Percentiles rank a stretch among this genome's conserved stretches.
Conservation (phyloP, 2,329 filamentous ascomycete genomes). For the Arthrobotrys megalospora region DNA sequence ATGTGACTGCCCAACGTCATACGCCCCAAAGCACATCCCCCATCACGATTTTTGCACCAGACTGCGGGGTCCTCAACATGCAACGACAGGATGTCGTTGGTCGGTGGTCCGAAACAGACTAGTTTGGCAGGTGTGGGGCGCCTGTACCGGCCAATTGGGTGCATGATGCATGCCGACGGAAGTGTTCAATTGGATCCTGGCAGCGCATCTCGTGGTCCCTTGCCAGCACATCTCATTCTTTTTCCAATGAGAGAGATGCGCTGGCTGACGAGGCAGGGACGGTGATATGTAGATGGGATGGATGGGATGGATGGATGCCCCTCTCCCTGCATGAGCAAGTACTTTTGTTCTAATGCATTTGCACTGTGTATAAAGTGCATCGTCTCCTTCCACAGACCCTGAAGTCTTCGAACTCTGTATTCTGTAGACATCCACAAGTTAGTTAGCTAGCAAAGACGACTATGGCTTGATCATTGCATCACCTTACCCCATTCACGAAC, state of each 20-base stretch:
- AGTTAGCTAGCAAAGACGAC: not conserved
- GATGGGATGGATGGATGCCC: constrained; percentile 16
- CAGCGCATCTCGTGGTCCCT: constrained; percentile 28
- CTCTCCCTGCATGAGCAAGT: not conserved
- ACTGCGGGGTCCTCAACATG: constrained; percentile 17
- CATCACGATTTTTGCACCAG: constrained; percentile 13
- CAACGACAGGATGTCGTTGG: constrained; percentile 17
- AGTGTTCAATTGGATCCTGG: constrained; percentile 47
- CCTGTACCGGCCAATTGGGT: constrained; percentile 49
- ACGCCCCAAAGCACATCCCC: not conserved
- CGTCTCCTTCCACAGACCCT: not conserved
- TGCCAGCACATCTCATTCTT: constrained; percentile 53
- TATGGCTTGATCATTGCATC: constrained; percentile 28
- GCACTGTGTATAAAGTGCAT: not conserved
- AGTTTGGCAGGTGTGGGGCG: constrained; percentile 26
- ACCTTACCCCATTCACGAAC: not conserved
- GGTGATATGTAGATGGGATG: constrained; percentile 3
- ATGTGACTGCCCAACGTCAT: constrained; percentile 45
- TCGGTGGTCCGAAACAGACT: constrained; percentile 29
- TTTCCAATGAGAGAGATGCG: constrained; percentile 31
- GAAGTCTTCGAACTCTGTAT: not conserved
- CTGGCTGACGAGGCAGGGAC: constrained; percentile 49
- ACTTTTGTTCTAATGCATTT: not conserved
- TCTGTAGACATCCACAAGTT: not conserved
- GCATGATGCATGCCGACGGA: constrained; percentile 43